Base-by-base conservation (phyloP, 2,329 filamentous ascomycete genomes). In the Exophiala sideris region DNA sequence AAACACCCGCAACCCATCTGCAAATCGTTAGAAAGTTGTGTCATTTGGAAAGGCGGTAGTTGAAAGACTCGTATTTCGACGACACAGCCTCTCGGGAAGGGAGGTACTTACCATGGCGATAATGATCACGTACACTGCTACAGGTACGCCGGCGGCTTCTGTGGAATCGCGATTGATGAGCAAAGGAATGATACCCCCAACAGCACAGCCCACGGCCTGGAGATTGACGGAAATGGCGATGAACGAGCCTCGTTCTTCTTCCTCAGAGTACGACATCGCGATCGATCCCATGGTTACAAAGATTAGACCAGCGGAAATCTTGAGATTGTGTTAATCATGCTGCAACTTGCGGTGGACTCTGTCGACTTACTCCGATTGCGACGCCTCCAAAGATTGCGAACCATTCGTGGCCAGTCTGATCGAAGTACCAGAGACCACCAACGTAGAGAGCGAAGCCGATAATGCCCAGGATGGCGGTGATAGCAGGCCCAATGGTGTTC, bases 271-370 rank as follows among this genome's bases (percentile, higher is more conserved):
- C 0, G 67, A 63, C 21, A 63, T 65, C 8, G 65, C 59, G 41
- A 70, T 66, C 18, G 68, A 70, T 1, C 67, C 67, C 11, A 61
- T 63, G 1, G 65, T 66, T 20, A 69, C 62, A 53, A 68, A 70
- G 11, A 70, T 58, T 32, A 67, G 57, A 12, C 49, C 49, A 16
- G 50, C 50, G 39, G 50, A 53, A 33, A 50, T 44, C 53, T 51
- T 29, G 29, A 42, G 20, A 34, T 14, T 21, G 39, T 41, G 21
- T 29, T 8, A 50, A 11, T 10, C 44, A 14, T 11, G 24, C 29
- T 9, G 16, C 36, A 18, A 21, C 34, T 32, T 40, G 12, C 20
- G 2, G 8, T 8, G n/a, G 7, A 9, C 12, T 35, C 29, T 9
- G 11, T n/a, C 10, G 34, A 33, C 48, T 44, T 38, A 39, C 39